phyloP scores from a whole-genome alignment of 305 asterid species.

The Rubia peregrina region DNA sequence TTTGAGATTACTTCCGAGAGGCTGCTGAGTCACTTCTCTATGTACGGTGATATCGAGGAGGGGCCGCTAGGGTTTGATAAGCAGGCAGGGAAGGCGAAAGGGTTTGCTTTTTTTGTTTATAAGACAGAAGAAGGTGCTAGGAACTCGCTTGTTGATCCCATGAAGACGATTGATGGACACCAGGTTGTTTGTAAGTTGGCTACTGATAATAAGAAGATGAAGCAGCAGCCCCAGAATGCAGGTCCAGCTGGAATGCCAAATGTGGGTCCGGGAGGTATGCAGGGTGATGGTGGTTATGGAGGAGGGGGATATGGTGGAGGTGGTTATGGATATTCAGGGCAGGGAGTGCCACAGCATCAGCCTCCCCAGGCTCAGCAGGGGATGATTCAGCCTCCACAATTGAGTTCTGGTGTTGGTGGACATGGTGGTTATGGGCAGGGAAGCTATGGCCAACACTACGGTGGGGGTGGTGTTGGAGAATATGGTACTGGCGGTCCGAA shows the following conservation, averaged over 20 bases:
- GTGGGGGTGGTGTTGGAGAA: slow-evolving; percentile 49
- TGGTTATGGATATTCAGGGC: slow-evolving; percentile 28
- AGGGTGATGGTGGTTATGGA: slow-evolving; percentile 38
- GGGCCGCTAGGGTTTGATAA: slow-evolving; percentile 96
- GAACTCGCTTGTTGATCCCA: slow-evolving; percentile 66
- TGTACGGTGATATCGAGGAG: slow-evolving; percentile 91
- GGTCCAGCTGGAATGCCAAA: slow-evolving; percentile 40
- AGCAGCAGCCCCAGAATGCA: slow-evolving; percentile 45
- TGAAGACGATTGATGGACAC: slow-evolving; percentile 77
- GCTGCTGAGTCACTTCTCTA: slow-evolving; percentile 58
- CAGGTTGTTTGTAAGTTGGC: slow-evolving; percentile 87
- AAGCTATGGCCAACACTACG: slow-evolving; percentile 51
- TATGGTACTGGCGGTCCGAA: slow-evolving; percentile 39
- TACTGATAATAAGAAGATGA: slow-evolving; percentile 76
- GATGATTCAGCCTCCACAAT: slow-evolving; percentile 48
- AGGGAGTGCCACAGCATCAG: slow-evolving; percentile 48
- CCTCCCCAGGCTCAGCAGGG: slow-evolving; percentile 50
- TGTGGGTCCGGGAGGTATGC: slow-evolving; percentile 24
- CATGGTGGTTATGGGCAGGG: slow-evolving; percentile 37
- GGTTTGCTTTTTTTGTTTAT: slow-evolving; percentile 91
- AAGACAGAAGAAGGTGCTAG: slow-evolving; percentile 90
- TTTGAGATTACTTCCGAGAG: slow-evolving; percentile 82
- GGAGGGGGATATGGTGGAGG: slow-evolving; percentile 43
- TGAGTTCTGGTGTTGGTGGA: slow-evolving; percentile 36
- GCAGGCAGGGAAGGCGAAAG: slow-evolving; percentile 87